Conservation (phyloP, 192 early-diverging fungal species). For the Allomyces javanicus region DNA sequence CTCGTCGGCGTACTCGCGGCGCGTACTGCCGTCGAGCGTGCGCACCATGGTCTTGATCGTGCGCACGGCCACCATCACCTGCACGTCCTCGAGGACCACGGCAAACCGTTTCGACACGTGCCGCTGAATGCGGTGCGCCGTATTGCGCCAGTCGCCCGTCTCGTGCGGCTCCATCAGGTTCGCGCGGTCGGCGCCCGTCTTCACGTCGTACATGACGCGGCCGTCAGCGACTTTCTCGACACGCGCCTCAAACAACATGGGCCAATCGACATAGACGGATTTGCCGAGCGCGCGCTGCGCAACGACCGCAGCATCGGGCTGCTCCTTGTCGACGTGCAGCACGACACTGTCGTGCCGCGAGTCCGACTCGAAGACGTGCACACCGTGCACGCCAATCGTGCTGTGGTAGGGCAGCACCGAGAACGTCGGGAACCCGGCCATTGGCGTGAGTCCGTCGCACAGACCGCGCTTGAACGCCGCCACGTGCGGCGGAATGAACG, state of each 20-base stretch:
- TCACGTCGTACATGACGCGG: neutral
- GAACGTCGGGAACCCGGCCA: constrained; percentile 3
- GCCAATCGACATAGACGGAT: constrained; percentile 3
- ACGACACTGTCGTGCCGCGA: constrained; percentile 1
- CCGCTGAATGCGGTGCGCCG: neutral
- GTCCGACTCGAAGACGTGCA: constrained; percentile 2
- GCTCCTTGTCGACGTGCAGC: neutral
- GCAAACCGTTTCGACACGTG: constrained; percentile 45
- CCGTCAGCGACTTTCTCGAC: constrained; percentile 1
- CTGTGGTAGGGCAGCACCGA: neutral
- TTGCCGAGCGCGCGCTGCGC: neutral
- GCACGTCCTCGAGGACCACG: constrained; percentile 42
- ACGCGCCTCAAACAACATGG: constrained; percentile 1
- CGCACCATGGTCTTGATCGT: constrained; percentile 42
- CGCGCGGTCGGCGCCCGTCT: neutral
- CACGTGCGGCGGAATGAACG: neutral
- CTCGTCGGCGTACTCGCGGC: constrained; percentile 45
- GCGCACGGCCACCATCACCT: constrained; percentile 34
- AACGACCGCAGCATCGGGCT: neutral
- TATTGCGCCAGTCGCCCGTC: neutral
- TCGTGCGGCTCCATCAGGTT: neutral
- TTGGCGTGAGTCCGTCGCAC: neutral
- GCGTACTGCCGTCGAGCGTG: constrained; percentile 43
- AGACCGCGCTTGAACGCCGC: neutral
- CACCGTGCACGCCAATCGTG: constrained; percentile 2